Conservation (phyloP, 495 filamentous ascomycete genomes). For the Astrocystis sublimbata region DNA sequence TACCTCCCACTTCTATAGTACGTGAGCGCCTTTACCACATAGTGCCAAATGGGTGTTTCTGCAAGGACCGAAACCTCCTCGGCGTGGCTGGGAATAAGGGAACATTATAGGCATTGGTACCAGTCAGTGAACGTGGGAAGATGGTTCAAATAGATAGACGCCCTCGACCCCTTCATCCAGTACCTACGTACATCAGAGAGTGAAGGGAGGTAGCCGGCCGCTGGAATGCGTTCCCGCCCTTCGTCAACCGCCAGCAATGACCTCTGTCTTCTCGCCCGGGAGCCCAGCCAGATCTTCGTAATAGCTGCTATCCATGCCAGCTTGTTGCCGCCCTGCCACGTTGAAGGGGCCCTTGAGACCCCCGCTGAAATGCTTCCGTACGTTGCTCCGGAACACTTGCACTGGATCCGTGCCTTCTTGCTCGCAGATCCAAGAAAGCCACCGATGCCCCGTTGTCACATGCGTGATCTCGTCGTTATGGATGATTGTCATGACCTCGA, state of each 20-base stretch:
- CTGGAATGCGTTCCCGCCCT: background rate
- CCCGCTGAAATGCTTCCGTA: conserved; percentile 51
- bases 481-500: conserved; percentile 48
- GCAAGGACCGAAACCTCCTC: background rate
- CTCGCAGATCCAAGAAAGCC: conserved; percentile 55
- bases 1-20: too few species aligned
- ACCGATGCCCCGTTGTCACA: conserved; percentile 56
- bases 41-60: background rate
- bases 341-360: conserved; percentile 53
- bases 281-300: conserved; percentile 40
- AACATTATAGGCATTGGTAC: too few species aligned
- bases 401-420: conserved; percentile 53
- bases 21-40: background rate
- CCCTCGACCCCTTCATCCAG: too few species aligned
- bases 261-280: conserved; percentile 21
- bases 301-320: conserved; percentile 52
- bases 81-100: background rate
- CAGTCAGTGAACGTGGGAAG: too few species aligned
- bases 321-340: conserved; percentile 48
- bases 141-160: too few species aligned
- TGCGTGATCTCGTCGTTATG: conserved; percentile 59
- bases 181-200: too few species aligned
- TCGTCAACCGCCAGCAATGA: conserved; percentile 31
- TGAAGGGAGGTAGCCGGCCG: too few species aligned
- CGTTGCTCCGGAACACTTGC: conserved; percentile 51